Evolutionary conservation across 139 green algal species (phyloP), one percentile per base, ranked within the genome.

Genomic region (Eudorina sp.): DNA sequence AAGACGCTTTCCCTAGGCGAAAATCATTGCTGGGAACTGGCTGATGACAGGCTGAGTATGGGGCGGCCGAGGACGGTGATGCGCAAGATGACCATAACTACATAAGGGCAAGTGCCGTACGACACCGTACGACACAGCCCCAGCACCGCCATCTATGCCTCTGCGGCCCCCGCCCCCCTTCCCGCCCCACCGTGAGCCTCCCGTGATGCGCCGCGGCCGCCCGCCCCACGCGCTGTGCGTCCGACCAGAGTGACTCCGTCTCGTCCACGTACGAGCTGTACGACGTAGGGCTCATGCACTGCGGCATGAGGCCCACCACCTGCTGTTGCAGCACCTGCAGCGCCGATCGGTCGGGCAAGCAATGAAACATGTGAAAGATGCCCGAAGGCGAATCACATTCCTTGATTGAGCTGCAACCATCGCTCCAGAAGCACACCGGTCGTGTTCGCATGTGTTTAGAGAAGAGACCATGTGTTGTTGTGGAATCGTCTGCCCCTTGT

Each of bases 291-390:
- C 7, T 46, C 79, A 86, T 64, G 79, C 79, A 86, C 41, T 86
- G 79, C 79, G 27, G 60, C 79, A 72, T 72, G 25, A 84, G 53
- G 7, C n/a, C 77, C 13, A 40, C 31, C 77, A 84, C 53, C 40
- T 84, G 77, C 25, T 46, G 36, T 36, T 53, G 31, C 53, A 84
- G 55, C 53, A 84, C 23, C 77, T 84, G 77, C 2, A 14, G 34
- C 16, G 51, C 51, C n/a, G n/a, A n/a, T n/a, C n/a, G n/a, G n/a
- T n/a, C n/a, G n/a, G n/a, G n/a, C n/a, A n/a, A n/a, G n/a, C n/a
- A n/a, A n/a, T n/a, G n/a, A n/a, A n/a, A n/a, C n/a, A n/a, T n/a
- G n/a, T n/a, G n/a, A n/a, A n/a, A n/a, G n/a, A n/a, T n/a, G n/a
- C n/a, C n/a, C n/a, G n/a, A n/a, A n/a, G n/a, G n/a, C n/a, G n/a